Evolutionary conservation across 768 basidiomycete genomes (phyloP).

Genomic region (Termitomyces eurrhizus): DNA sequence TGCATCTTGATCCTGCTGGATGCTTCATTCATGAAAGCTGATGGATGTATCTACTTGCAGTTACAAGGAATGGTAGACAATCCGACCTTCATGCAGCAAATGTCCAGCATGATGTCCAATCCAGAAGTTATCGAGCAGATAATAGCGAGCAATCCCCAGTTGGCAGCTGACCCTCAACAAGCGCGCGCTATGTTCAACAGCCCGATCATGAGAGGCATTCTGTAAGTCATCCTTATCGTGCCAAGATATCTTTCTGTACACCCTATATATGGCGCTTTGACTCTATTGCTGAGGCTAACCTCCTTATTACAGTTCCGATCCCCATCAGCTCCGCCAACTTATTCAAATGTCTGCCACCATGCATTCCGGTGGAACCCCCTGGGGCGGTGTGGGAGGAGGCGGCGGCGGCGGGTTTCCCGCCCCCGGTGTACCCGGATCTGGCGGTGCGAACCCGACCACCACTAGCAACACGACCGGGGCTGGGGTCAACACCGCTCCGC

Average conservation of each 20-base stretch:
- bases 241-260: neutral
- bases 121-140: conserved; percentile 88
- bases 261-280: neutral
- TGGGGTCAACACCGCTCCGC: conserved; percentile 19
- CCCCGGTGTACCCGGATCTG: conserved; percentile 49
- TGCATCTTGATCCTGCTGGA: conserved; percentile 28
- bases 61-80: conserved; percentile 83
- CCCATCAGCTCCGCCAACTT: conserved; percentile 56
- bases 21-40: neutral
- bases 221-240: conserved; percentile 21
- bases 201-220: conserved; percentile 8
- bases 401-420: conserved; percentile 48
- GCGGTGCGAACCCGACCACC: conserved; percentile 18
- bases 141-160: conserved; percentile 77
- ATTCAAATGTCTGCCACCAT: conserved; percentile 66
- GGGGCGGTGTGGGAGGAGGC: conserved; percentile 13
- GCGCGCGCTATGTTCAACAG: conserved; percentile 72
- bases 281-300: neutral
- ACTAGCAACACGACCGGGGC: conserved; percentile 18
- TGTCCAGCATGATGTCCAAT: conserved; percentile 82
- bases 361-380: conserved; percentile 22
- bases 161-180: conserved; percentile 63
- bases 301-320: conserved; percentile 55
- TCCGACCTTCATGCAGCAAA: conserved; percentile 82
- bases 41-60: conserved; percentile 29